A percentile compares a stretch with the other conserved stretches of the same genome.
phyloP scores from a whole-genome alignment of 2,329 filamentous ascomycete genomes.

The Pseudocercospora macadamiae region DNA sequence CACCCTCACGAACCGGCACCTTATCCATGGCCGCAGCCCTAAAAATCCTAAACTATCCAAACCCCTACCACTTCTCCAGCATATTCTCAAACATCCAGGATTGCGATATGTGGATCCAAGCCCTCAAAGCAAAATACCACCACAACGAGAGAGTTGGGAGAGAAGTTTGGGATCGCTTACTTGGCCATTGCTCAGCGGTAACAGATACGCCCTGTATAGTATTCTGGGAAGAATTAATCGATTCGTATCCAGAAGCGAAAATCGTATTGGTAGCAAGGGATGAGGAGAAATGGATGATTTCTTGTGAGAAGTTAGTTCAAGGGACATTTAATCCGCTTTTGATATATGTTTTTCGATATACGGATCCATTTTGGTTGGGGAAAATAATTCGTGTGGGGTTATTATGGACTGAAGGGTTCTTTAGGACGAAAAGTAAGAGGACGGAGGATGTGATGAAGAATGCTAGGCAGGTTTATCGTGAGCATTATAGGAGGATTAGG shows the following conservation, averaged over 20 bases:
- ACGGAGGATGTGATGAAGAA: not conserved
- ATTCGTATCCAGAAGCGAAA: slow-evolving; percentile 32
- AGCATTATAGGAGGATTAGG: slow-evolving; percentile 1
- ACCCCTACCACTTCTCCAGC: slow-evolving; percentile 5
- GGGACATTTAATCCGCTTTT: not conserved
- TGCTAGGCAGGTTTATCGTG: not conserved
- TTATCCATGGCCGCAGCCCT: slow-evolving; percentile 23
- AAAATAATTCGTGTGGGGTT: not conserved
- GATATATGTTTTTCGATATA: not conserved
- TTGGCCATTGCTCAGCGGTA: slow-evolving; percentile 35
- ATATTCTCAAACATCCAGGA: not conserved
- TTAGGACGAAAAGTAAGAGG: not conserved
- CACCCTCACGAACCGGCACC: slow-evolving; percentile 24
- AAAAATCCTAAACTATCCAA: slow-evolving; percentile 17
- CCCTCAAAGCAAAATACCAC: not conserved
- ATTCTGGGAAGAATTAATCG: slow-evolving; percentile 29
- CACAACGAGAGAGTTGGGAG: not conserved
- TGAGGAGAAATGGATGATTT: slow-evolving; percentile 30
- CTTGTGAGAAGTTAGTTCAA: not conserved
- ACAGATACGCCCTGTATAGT: slow-evolving; percentile 36
- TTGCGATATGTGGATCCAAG: slow-evolving; percentile 4
- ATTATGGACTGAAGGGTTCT: not conserved
- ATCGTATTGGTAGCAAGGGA: slow-evolving; percentile 31
- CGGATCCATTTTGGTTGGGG: not conserved
- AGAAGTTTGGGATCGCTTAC: slow-evolving; percentile 35